Base-by-base conservation (phyloP, 2,329 filamentous ascomycete species). In the Malbranchea cinnamomea region DNA sequence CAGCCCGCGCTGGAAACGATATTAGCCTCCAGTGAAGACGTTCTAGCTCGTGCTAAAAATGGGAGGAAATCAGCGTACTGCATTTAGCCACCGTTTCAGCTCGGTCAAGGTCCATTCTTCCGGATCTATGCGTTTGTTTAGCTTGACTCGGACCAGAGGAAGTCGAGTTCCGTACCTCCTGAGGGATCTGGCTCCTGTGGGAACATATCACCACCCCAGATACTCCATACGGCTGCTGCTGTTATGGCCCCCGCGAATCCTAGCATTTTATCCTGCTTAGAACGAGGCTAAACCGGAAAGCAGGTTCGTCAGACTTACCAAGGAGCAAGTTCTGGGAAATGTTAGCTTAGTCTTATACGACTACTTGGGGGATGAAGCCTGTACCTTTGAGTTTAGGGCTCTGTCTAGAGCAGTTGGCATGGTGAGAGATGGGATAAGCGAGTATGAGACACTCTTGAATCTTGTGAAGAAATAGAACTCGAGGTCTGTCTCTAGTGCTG, bases 201-300 rank as follows among this genome's bases (percentile, higher is more conserved):
- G 46, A 94, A 92, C 46, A 94, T 68, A 39, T 87, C 82, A 31
- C 71, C 67, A 33, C 83, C 83, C 75, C 79, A 91, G 44, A 94
- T 87, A 11, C 71, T 69, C 77, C 79, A 93, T 23, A 71, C 73
- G 10, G 83, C 78, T 2, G 78, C 83, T 2, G 79, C 82, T 5
- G 80, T 79, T 9, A 94, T 69, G 30, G 91, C 67, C 6, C 79
- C 81, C 4, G 78, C 74, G 49, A 94, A 94, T 11, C 75, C 81
- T 75, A 58, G 32, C 44, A 37, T 24, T 11, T 25, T 5, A 2
- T 7, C 2, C 21, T 28, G 27, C 31, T 36, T 37, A 35, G 30
- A 13, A 23, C 7, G 31, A 23, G 15, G 33, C 14, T 26, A 10
- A 11, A 23, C 6, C 22, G 20, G 15, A 31, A 30, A 33, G n/a